Conservation (phyloP, 306 rosid species). For the Quercus glauca region DNA sequence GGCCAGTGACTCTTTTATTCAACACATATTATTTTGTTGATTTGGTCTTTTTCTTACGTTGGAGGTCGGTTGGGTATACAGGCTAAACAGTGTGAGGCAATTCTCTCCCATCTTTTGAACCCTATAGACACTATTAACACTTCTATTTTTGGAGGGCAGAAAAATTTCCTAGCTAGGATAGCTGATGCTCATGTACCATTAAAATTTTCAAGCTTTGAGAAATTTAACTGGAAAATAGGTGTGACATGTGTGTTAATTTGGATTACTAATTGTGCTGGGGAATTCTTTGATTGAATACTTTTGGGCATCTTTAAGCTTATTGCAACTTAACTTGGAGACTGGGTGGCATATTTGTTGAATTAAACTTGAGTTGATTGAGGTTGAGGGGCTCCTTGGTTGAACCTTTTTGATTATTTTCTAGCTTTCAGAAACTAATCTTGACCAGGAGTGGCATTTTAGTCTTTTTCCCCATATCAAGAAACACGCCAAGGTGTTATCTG, state of each 20-base stretch:
- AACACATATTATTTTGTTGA: too few relatives aligned
- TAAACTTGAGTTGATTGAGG: not conserved
- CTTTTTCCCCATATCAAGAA: not conserved
- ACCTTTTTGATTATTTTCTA: not conserved
- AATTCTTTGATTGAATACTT: not conserved
- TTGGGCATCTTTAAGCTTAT: not conserved
- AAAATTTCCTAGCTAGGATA: not conserved
- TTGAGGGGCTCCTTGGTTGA: not conserved
- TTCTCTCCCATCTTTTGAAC: not conserved
- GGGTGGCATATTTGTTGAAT: not conserved
- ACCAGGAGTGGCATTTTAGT: not conserved
- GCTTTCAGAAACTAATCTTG: not conserved
- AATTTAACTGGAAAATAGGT: not conserved
- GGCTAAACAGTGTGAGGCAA: not conserved
- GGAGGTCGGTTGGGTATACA: not conserved
- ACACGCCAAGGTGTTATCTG: not conserved
- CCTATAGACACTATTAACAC: not conserved
- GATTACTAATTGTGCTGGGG: not conserved
- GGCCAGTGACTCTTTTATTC: not conserved
- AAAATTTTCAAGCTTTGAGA: not conserved
- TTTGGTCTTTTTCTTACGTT: not conserved
- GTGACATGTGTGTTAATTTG: not conserved
- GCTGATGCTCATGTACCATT: not conserved
- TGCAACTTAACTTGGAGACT: not conserved
- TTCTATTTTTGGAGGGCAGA: not conserved